Evolutionary conservation across 2,329 filamentous ascomycete species (phyloP).

Genomic region (Amesomyces nigricolor): DNA sequence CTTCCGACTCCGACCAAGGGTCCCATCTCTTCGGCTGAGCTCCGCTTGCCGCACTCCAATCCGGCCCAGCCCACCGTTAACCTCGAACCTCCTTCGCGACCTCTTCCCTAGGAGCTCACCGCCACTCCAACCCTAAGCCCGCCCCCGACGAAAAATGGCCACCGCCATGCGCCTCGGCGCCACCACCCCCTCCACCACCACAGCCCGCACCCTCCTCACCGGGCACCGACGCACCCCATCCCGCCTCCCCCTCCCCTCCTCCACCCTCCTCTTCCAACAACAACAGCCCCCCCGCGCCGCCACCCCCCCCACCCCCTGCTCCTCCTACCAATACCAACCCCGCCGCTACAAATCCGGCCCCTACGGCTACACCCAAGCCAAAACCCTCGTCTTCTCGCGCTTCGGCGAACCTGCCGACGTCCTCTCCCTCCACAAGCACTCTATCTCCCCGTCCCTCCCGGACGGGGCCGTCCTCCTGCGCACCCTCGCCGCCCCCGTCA

Average conservation of each 20-base stretch:
- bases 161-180: slow-evolving; percentile 4
- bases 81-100: no score
- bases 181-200: neutral
- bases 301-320: slow-evolving; percentile 5
- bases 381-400: slow-evolving; percentile 69
- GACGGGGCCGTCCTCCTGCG: slow-evolving; percentile 65
- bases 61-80: neutral
- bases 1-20: no score
- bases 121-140: neutral
- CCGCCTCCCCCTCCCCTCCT: slow-evolving; percentile 7
- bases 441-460: slow-evolving; percentile 69
- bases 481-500: slow-evolving; percentile 86
- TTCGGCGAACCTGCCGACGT: slow-evolving; percentile 72
- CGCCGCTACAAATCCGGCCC: slow-evolving; percentile 52
- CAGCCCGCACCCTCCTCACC: neutral
- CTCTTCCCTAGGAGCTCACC: neutral
- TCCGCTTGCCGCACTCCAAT: no score
- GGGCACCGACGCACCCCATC: neutral
- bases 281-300: slow-evolving; percentile 5
- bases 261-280: slow-evolving; percentile 12
- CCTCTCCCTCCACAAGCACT: slow-evolving; percentile 63
- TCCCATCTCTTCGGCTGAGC: no score
- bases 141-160: neutral
- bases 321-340: slow-evolving; percentile 3
- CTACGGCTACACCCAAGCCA: slow-evolving; percentile 80